phyloP scores from a whole-genome alignment of 2,329 filamentous ascomycete genomes.

The Shiraia sp. region DNA sequence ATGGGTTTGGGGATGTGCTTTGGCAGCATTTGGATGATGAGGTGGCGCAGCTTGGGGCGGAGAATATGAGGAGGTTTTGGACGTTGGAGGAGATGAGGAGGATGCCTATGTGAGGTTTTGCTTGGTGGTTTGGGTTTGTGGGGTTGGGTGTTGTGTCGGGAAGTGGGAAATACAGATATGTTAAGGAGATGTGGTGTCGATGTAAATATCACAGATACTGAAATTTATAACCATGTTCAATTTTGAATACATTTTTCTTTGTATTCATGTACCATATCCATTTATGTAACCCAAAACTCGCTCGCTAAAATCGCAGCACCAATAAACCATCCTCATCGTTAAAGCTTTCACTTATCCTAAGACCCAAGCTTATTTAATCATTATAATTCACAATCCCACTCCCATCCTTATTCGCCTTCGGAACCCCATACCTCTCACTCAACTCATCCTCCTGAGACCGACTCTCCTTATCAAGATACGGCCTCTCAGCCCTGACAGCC shows the following conservation, averaged over 20 bases:
- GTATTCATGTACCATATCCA: too few relatives aligned
- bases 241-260: too few relatives aligned
- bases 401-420: conserved; percentile 60
- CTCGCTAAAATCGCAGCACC: too few relatives aligned
- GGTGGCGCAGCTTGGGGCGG: conserved; percentile 74
- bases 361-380: too few relatives aligned
- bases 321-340: too few relatives aligned
- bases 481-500: conserved; percentile 52
- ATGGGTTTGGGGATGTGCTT: conserved; percentile 75
- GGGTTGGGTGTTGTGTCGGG: too few relatives aligned
- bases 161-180: too few relatives aligned
- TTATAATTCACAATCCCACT: conserved; percentile 62
- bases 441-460: conserved; percentile 60
- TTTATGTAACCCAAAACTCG: too few relatives aligned
- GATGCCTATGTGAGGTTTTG: conserved; percentile 63
- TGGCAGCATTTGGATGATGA: conserved; percentile 86
- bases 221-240: too few relatives aligned
- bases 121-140: too few relatives aligned
- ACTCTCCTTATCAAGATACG: conserved; percentile 49
- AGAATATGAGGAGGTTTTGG: conserved; percentile 89
- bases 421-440: conserved; percentile 52
- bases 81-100: conserved; percentile 71
- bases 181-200: too few relatives aligned
- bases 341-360: background rate
- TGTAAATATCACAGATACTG: too few relatives aligned